Evolutionary conservation across 1,284 basidiomycete genomes (phyloP).

Genomic region (Cryptococcus depauperatus): DNA sequence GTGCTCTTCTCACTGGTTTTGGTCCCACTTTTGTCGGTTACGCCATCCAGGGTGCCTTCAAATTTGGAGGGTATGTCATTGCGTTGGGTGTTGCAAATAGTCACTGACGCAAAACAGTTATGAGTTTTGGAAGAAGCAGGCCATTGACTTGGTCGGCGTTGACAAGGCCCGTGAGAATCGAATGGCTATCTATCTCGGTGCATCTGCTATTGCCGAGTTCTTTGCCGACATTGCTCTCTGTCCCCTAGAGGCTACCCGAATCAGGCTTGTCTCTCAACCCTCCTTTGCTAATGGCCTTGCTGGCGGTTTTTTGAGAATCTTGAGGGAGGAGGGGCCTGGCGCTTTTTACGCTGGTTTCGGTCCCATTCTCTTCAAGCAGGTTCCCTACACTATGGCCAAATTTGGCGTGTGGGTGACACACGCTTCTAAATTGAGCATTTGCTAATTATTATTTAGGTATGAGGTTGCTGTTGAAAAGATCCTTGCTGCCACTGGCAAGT

Average conservation of each 20-base stretch:
- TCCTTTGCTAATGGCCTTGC: constrained; percentile 50
- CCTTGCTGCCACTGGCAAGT: constrained; percentile 47
- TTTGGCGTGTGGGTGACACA: constrained; percentile 43
- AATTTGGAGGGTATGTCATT: constrained; percentile 66
- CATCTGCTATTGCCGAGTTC: constrained; percentile 86
- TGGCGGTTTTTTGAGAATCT: constrained; percentile 51
- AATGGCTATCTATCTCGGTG: constrained; percentile 86
- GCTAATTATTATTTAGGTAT: constrained; percentile 19
- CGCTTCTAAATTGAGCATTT: not conserved
- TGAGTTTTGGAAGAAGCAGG: constrained; percentile 88
- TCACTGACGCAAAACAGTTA: constrained; percentile 47
- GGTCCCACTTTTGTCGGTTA: constrained; percentile 88
- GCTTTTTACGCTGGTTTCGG: constrained; percentile 54
- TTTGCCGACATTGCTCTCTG: constrained; percentile 73
- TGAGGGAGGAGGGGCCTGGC: constrained; percentile 48
- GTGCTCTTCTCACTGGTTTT: constrained; percentile 87
- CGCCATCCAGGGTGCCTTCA: constrained; percentile 92
- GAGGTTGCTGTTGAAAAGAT: constrained; percentile 49
- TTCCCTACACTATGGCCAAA: constrained; percentile 52
- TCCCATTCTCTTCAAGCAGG: constrained; percentile 54
- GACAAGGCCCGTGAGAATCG: constrained; percentile 81
- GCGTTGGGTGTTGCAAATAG: not conserved
- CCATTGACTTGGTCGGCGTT: constrained; percentile 76
- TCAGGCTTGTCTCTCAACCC: constrained; percentile 53
- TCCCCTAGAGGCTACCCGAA: constrained; percentile 53